Conservation (phyloP, 1,139 yeast species). For the Kodamaea sp. region DNA sequence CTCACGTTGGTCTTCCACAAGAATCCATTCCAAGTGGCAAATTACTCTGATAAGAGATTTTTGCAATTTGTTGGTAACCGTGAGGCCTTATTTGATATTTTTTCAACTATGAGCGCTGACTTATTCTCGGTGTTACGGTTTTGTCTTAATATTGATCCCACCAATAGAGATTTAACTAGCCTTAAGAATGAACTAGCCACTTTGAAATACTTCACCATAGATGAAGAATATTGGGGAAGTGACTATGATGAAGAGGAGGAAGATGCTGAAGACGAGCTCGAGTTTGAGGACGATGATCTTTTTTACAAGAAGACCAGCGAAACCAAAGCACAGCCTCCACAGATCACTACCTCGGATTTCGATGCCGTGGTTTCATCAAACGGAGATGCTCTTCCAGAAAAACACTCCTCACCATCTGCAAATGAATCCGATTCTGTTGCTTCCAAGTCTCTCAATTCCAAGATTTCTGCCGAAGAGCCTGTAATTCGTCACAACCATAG, state of each 20-base stretch:
- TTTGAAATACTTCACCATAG: slow-evolving; percentile 76
- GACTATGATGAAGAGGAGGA: slow-evolving; percentile 48
- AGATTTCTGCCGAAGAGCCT: slow-evolving; percentile 12
- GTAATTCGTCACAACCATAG: slow-evolving; percentile 38
- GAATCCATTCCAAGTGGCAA: slow-evolving; percentile 86
- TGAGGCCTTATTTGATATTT: slow-evolving; percentile 89
- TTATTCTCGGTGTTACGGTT: slow-evolving; percentile 79
- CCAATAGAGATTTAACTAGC: slow-evolving; percentile 66
- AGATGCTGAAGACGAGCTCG: slow-evolving; percentile 20
- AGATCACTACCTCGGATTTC: slow-evolving; percentile 13
- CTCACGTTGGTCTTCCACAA: slow-evolving; percentile 86
- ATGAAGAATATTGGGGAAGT: slow-evolving; percentile 65
- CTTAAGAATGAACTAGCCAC: slow-evolving; percentile 61
- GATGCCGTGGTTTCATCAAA: slow-evolving; percentile 2
- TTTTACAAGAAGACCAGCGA: slow-evolving; percentile 15
- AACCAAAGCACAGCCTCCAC: slow-evolving; percentile 9
- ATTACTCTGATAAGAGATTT: slow-evolving; percentile 81
- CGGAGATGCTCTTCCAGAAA: neutral
- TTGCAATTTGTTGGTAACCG: slow-evolving; percentile 84
- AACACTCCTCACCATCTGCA: slow-evolving; percentile 2
- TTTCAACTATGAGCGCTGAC: slow-evolving; percentile 86
- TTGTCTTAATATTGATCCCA: slow-evolving; percentile 83
- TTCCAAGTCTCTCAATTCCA: slow-evolving; percentile 4
- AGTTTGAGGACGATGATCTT: slow-evolving; percentile 23
- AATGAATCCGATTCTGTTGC: slow-evolving; percentile 13